Evolutionary conservation across 108 stramenopile species (phyloP).

Genomic region (Nitzschia sp.): DNA sequence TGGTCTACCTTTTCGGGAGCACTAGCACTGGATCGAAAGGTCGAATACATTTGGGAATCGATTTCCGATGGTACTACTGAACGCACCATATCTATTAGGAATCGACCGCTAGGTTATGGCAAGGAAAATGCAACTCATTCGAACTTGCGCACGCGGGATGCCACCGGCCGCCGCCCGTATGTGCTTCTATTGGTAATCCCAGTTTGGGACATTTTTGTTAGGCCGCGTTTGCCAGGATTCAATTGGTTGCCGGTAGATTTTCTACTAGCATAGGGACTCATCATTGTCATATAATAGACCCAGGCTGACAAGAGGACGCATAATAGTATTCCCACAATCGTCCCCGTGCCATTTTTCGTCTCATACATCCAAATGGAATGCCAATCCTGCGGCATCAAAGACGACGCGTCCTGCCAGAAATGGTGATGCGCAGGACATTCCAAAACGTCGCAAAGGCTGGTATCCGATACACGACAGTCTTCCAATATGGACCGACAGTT

Average conservation of each 20-base stretch:
- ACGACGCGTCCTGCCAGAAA: neutral
- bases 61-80: no score
- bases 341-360: neutral
- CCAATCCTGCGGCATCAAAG: neutral
- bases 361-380: slow-evolving; percentile 1
- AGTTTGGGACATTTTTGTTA: neutral
- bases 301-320: neutral
- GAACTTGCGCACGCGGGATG: no score
- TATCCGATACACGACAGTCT: neutral
- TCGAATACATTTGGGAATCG: no score
- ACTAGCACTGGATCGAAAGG: no score
- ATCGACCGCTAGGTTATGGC: no score
- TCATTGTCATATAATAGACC: neutral
- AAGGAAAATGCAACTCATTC: no score
- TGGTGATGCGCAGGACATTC: neutral
- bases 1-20: no score
- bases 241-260: neutral
- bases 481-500: slow-evolving; percentile 15
- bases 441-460: neutral
- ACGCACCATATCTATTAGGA: no score
- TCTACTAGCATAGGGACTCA: neutral
- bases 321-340: neutral
- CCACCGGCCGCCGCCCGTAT: no score
- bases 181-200: no score
- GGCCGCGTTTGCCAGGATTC: neutral